A percentile compares a stretch with the other conserved stretches of the same genome.
Evolutionary conservation across 768 basidiomycete genomes (phyloP).

Genomic region (Auricularia cornea): DNA sequence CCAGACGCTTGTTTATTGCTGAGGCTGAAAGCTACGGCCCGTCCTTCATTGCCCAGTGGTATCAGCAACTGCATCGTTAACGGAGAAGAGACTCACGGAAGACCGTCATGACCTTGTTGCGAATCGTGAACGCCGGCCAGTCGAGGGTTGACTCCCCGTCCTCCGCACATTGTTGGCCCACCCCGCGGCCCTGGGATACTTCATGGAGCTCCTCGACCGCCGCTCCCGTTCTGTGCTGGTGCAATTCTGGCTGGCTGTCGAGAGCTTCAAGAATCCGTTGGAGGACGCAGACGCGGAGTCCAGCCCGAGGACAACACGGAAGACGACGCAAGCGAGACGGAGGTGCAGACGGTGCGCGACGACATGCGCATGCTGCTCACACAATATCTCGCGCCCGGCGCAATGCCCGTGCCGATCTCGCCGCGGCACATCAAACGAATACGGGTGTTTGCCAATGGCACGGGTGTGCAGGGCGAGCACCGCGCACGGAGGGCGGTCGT

Average conservation of each 20-base stretch:
- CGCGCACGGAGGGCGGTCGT: conserved; percentile 73
- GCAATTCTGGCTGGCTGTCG: conserved; percentile 96
- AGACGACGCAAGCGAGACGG: conserved; percentile 38
- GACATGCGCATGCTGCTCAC: conserved; percentile 81
- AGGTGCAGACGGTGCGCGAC: conserved; percentile 59
- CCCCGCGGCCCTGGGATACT: conserved; percentile 85
- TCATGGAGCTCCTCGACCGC: conserved; percentile 98
- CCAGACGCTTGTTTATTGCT: too few species aligned
- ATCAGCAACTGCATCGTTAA: too few species aligned
- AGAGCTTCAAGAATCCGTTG: conserved; percentile 95
- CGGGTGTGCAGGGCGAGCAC: conserved; percentile 37
- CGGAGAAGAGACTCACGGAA: too few species aligned
- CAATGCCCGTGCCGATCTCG: conserved; percentile 48
- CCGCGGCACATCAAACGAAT: conserved; percentile 65
- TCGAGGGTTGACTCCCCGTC: too few species aligned
- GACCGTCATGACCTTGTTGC: too few species aligned
- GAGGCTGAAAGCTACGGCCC: too few species aligned
- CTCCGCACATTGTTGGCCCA: conserved; percentile 79
- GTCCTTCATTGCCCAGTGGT: too few species aligned
- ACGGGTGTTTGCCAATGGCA: conserved; percentile 50
- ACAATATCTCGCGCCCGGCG: conserved; percentile 45
- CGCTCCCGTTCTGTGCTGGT: conserved; percentile 74
- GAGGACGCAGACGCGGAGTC: conserved; percentile 59
- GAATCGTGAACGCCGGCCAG: too few species aligned
- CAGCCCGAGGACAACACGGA: conserved; percentile 43